phyloP scores from a whole-genome alignment of 148 eudicot species.

The Oxyria digyna region DNA sequence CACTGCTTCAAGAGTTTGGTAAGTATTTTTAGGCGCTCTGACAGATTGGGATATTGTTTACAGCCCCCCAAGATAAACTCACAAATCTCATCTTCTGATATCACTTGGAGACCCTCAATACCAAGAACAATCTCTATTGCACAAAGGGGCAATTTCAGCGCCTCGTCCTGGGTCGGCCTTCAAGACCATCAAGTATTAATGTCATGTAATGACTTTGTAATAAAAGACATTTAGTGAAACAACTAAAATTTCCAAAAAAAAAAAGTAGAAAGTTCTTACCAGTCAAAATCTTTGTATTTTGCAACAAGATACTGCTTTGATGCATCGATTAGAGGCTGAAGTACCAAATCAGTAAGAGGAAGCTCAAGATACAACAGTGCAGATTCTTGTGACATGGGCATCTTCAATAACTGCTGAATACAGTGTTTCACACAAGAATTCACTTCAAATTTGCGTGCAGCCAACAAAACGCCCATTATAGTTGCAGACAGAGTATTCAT shows the following conservation, averaged over 20 bases:
- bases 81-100: conserved; percentile 69
- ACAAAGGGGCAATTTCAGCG: conserved; percentile 57
- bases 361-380: conserved; percentile 64
- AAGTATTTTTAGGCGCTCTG: conserved; percentile 62
- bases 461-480: no score
- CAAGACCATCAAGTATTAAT: not conserved
- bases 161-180: conserved; percentile 59
- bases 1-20: conserved; percentile 56
- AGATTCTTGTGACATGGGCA: conserved; percentile 68
- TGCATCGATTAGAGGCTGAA: conserved; percentile 64
- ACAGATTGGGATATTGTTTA: conserved; percentile 46
- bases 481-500: no score
- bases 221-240: no score
- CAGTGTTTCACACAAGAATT: conserved; percentile 69
- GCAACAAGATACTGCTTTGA: conserved; percentile 62
- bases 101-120: conserved; percentile 70
- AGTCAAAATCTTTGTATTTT: conserved; percentile 41
- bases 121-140: conserved; percentile 68
- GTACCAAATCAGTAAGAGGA: conserved; percentile 66
- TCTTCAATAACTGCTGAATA: conserved; percentile 37
- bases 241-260: no score
- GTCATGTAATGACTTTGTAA: no score
- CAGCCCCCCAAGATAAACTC: conserved; percentile 70
- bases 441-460: no score
- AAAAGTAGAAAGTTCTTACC: no score